Evolutionary conservation across 2,329 filamentous ascomycete species (phyloP), one percentile per base, ranked within the genome.

Genomic region (Pezicula carpinea): DNA sequence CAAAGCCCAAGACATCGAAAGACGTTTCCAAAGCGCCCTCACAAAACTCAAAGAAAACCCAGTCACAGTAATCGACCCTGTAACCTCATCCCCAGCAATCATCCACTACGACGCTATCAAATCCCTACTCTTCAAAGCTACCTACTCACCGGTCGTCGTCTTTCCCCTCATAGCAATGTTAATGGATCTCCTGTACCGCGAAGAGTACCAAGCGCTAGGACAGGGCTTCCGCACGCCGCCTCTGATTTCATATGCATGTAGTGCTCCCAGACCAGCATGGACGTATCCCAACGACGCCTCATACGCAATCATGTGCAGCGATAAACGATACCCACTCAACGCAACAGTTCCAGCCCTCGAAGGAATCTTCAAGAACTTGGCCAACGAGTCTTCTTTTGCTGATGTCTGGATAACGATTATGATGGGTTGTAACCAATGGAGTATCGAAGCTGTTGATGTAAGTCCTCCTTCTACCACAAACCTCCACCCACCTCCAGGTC

Each of bases 181-280:
- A 6, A 40, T 62, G 4, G 53, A 58, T 38, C 18, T 49, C 6
- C 36, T 65, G 6, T 53, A 60, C n/a, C 47, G 51, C 3, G 66
- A 69, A 4, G 65, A 78, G 17, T 70, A 69, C 1, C 48, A 57
- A 1, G 64, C 70, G 0, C 72, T 71, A 3, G 40, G 34, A 14
- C 10, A 14, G 14, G n/a, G 47, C 11, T 33, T 51, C 2, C 23
- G 18, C 2, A 17, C 29, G 3, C 39, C 32, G 8, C 49, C 52
- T 15, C 34, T 48, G 8, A 21, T 41, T 7, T 21, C 46, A 8
- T 41, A 51, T 10, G 4, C 15, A 13, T 59, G 57, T 36, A 49
- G 42, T 13, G 13, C 43, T 13, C 34, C 47, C 10, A 19, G 33
- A 8, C 49, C 54, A 42, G 38, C 43, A 17, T 48, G 40, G 15